Evolutionary conservation across 1,139 yeast species (phyloP).

Genomic region (Candida sanyaensis): DNA sequence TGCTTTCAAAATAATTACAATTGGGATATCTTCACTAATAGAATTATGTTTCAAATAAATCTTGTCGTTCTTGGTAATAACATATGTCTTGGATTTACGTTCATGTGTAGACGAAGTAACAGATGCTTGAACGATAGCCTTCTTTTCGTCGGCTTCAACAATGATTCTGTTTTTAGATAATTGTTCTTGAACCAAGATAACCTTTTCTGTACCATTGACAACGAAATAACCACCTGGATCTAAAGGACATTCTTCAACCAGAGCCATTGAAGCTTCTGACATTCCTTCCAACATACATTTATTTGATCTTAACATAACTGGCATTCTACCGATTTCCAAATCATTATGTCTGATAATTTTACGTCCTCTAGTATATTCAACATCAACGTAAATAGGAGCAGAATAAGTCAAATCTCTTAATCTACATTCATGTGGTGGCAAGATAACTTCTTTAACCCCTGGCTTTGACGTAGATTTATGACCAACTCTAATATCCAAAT

Average conservation of each 20-base stretch:
- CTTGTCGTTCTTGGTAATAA: slow-evolving; percentile 85
- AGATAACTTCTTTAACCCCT: slow-evolving; percentile 58
- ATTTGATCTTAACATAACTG: slow-evolving; percentile 91
- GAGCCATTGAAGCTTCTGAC: slow-evolving; percentile 82
- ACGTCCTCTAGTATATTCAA: slow-evolving; percentile 93
- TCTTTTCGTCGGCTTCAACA: slow-evolving; percentile 95
- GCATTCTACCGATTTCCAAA: slow-evolving; percentile 96
- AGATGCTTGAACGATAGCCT: slow-evolving; percentile 92
- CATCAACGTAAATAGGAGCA: slow-evolving; percentile 96
- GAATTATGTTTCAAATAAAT: slow-evolving; percentile 94
- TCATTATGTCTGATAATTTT: slow-evolving; percentile 88
- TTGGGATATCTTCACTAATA: slow-evolving; percentile 92
- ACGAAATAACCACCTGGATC: slow-evolving; percentile 99
- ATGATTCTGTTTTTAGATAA: slow-evolving; percentile 94
- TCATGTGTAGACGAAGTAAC: slow-evolving; percentile 98
- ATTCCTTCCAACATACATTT: slow-evolving; percentile 85
- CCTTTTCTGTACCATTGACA: slow-evolving; percentile 98
- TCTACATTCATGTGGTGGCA: slow-evolving; percentile 97
- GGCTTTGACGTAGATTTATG: slow-evolving; percentile 56
- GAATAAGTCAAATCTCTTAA: slow-evolving; percentile 92
- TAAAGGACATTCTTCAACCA: slow-evolving; percentile 88
- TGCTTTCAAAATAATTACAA: slow-evolving; percentile 89
- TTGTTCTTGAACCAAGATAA: slow-evolving; percentile 95
- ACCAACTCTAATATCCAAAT: slow-evolving; percentile 89
- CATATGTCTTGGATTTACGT: slow-evolving; percentile 95